Percentiles rank a stretch among this genome's conserved stretches.
Evolutionary conservation across 176 grass and related monocot genomes (phyloP).

Genomic region (Cenchrus americanus): DNA sequence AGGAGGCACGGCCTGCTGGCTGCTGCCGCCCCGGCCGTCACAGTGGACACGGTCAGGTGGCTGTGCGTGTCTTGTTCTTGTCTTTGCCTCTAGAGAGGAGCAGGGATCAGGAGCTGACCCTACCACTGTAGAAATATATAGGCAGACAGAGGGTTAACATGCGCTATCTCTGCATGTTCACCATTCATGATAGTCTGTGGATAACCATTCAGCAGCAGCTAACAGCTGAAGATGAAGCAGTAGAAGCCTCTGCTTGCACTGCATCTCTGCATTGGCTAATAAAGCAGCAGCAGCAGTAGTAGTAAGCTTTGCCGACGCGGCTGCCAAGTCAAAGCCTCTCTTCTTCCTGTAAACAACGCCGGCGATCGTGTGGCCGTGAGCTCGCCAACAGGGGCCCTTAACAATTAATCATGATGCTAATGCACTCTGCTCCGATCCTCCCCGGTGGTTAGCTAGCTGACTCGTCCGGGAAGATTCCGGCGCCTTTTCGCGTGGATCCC

Average conservation of each 20-base stretch:
- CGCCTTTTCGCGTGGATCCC: conserved; percentile 2
- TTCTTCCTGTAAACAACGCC: neutral
- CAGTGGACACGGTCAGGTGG: neutral
- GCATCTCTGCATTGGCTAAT: no score
- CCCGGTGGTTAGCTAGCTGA: neutral
- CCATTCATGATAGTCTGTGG: no score
- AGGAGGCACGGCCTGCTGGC: neutral
- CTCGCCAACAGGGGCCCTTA: neutral
- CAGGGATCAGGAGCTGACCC: neutral
- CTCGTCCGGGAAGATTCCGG: conserved; percentile 13
- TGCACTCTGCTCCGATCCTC: neutral
- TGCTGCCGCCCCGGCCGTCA: neutral
- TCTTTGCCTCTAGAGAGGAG: neutral
- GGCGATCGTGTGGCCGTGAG: neutral
- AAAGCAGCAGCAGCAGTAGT: neutral
- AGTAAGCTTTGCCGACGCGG: neutral
- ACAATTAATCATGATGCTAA: neutral
- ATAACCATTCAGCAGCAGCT: no score
- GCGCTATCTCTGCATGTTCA: no score
- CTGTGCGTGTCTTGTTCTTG: neutral
- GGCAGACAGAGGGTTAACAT: neutral
- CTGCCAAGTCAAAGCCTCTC: conserved; percentile 25
- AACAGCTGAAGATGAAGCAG: no score
- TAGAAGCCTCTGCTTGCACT: no score
- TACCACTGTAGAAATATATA: neutral